Percentiles rank a stretch among this genome's conserved stretches.
These are phyloP conservation scores for Ochromonas danica DNA, from an alignment of 108 stramenopile species.

Conservation along the genomic window DNA sequence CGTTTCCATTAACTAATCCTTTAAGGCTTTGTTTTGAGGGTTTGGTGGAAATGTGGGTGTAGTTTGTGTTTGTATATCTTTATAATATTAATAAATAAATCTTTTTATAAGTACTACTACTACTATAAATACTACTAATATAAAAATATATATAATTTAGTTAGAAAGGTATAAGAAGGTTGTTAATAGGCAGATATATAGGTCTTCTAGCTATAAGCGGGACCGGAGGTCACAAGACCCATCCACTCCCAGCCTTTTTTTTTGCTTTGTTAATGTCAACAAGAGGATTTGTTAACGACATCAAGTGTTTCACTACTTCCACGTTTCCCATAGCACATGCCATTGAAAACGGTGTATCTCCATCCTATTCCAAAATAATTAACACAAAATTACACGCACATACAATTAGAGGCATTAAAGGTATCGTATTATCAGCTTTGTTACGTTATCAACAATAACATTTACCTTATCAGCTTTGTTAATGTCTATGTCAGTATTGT, in stretches of 20 bases:
- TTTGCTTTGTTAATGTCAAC: too few species aligned
- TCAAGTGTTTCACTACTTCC: too few species aligned
- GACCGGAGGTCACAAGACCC: constrained; percentile 12
- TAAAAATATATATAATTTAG: constrained; percentile 11
- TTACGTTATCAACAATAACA: too few species aligned
- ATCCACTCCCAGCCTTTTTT: constrained; percentile 14
- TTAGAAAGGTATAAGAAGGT: neutral
- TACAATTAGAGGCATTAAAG: too few species aligned
- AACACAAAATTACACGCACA: too few species aligned
- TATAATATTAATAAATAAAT: neutral
- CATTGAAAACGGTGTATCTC: too few species aligned
- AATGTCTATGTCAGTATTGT: too few species aligned
- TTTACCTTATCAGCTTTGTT: too few species aligned
- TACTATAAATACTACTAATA: constrained; percentile 18
- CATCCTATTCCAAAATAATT: too few species aligned
- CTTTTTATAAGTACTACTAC: constrained; percentile 1
- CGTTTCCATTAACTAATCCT: neutral
- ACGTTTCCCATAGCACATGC: too few species aligned
- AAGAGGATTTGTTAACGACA: too few species aligned
- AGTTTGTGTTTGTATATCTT: neutral
- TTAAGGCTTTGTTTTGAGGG: neutral
- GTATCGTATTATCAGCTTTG: too few species aligned
- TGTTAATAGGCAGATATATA: constrained; percentile 17
- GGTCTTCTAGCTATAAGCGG: constrained; percentile 5
- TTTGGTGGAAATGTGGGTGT: constrained; percentile 9